Evolutionary conservation across 106 monocot genomes (phyloP), one percentile per base, ranked within the genome.

Genomic region (Apostasia shenzhenica): DNA sequence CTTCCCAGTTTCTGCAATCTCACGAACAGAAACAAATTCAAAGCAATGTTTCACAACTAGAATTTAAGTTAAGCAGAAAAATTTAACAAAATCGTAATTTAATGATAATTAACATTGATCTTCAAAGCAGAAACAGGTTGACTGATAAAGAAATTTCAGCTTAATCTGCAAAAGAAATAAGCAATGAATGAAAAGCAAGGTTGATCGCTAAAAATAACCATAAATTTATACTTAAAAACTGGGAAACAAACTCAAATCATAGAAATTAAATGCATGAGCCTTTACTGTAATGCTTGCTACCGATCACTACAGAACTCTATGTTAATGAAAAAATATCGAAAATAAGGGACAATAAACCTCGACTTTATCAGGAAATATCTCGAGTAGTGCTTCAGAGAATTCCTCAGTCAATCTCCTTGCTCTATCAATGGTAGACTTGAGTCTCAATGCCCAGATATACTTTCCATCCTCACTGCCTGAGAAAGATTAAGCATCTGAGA

Each of bases 381-480:
- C 81, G 59, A 92, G 82, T 55, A 95, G 81, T 44, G 73, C 73
- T 73, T 95, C 89, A 77, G 95, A 95, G 48, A 82, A 95, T 63
- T 95, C 95, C 67, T 92, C 88, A 37, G 86, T 95, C 41, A 95
- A 55, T 66, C 91, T 86, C 74, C 91, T 88, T 69, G 95, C 79
- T 76, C 95, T 85, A 73, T 95, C 95, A 61, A 95, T 70, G 26
- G 95, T 91, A 70, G 88, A 88, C 75, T 95, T 95, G 54, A 95
- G 82, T 59, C 88, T 95, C 55, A 88, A 63, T 44, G 78, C 74
- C 95, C 95, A 95, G 14, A 91, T 86, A 65, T 86, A 70, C 74
- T 86, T 88, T 26, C 82, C 91, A 77, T 95, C 88, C 76, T 86
- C 95, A 76, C 55, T 60, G 12, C 86, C 95, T 95, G 41, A 14